phyloP scores from a whole-genome alignment of 139 green algal genomes.

The Pleodorina starrii region DNA sequence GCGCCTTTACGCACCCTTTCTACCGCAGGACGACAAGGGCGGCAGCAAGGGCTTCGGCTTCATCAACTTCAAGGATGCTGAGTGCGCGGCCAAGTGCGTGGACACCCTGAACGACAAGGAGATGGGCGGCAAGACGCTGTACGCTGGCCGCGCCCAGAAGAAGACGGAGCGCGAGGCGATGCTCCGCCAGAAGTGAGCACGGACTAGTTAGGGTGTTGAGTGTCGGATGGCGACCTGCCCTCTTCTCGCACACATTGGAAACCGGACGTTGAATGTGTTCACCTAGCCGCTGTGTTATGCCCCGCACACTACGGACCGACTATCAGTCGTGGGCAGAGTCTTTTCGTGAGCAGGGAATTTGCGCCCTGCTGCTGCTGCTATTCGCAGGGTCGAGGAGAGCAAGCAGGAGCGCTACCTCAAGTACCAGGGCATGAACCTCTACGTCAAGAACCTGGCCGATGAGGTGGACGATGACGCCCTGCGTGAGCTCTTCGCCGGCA shows the following conservation, averaged over 20 bases:
- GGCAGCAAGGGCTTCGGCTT: slow-evolving; percentile 93
- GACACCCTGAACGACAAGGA: slow-evolving; percentile 87
- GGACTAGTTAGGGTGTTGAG: background rate
- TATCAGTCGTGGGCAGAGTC: no score
- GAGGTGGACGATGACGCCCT: slow-evolving; percentile 85
- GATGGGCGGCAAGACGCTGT: slow-evolving; percentile 74
- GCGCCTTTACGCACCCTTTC: no score
- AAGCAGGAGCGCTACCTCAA: slow-evolving; percentile 80
- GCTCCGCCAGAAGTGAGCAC: slow-evolving; percentile 63
- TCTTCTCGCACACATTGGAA: no score
- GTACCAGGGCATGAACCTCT: slow-evolving; percentile 95
- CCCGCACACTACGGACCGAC: no score
- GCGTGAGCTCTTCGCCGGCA: slow-evolving; percentile 68
- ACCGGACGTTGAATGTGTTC: no score
- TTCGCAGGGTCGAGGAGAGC: slow-evolving; percentile 47
- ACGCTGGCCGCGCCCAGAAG: slow-evolving; percentile 87
- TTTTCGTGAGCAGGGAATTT: background rate
- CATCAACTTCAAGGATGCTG: slow-evolving; percentile 89
- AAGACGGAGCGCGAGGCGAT: slow-evolving; percentile 90
- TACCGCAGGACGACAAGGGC: slow-evolving; percentile 76
- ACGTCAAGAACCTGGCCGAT: slow-evolving; percentile 93
- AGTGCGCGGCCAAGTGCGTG: slow-evolving; percentile 81
- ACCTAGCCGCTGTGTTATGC: no score
- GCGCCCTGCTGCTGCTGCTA: no score
- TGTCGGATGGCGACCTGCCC: no score